Evolutionary conservation across 768 basidiomycete genomes (phyloP).

Genomic region (Dentipellis sp.): DNA sequence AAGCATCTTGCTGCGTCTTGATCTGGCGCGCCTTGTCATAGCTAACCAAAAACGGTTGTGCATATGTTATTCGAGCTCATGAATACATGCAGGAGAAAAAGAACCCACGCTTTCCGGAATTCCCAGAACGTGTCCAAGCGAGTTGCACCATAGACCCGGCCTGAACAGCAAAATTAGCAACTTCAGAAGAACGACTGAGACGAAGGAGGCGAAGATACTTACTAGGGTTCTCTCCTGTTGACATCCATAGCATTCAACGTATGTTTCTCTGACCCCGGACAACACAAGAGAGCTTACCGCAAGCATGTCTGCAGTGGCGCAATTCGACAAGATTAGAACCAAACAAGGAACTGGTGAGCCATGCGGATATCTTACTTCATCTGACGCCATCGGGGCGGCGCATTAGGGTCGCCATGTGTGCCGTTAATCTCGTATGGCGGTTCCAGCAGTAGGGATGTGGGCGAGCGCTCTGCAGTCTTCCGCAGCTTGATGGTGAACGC

Average conservation of each 20-base stretch:
- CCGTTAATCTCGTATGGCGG: slow-evolving; percentile 51
- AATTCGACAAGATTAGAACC: not conserved
- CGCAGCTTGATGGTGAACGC: slow-evolving; percentile 73
- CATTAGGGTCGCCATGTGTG: slow-evolving; percentile 21
- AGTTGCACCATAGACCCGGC: slow-evolving; percentile 19
- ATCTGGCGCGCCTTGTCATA: slow-evolving; percentile 60
- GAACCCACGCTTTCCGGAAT: slow-evolving; percentile 47
- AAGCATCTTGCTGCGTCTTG: slow-evolving; percentile 59
- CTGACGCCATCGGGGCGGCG: slow-evolving; percentile 42
- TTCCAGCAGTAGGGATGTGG: slow-evolving; percentile 62
- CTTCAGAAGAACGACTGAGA: not conserved
- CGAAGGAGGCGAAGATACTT: not conserved
- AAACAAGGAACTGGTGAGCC: not conserved
- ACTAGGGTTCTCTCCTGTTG: slow-evolving; percentile 50
- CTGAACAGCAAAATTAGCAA: slow-evolving; percentile 8
- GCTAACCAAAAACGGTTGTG: slow-evolving; percentile 21
- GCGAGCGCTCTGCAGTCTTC: slow-evolving; percentile 58
- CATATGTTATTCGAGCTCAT: too few relatives aligned
- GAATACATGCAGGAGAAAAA: not conserved
- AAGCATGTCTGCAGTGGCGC: slow-evolving; percentile 43
- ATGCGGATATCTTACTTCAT: slow-evolving; percentile 48
- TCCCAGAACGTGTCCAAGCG: slow-evolving; percentile 72
- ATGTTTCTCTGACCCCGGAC: not conserved
- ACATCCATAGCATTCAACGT: not conserved
- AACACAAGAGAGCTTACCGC: slow-evolving; percentile 24